These are phyloP conservation scores for Thyridium curvatum DNA, from an alignment of 2,329 filamentous ascomycete species.

Conservation along the genomic window DNA sequence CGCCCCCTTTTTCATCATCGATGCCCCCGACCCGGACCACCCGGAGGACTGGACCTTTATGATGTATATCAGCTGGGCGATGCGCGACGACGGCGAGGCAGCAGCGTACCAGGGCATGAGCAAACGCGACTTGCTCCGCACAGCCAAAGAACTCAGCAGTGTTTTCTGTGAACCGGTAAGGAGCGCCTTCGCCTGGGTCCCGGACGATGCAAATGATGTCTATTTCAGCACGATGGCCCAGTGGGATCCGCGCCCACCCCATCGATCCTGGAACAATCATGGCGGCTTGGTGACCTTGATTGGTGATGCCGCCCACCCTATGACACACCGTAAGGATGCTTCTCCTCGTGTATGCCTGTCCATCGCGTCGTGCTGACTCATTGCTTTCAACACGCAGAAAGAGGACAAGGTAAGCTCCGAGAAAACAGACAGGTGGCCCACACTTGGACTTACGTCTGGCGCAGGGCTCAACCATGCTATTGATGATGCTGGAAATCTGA, in stretches of 20 bases:
- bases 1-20: conserved; percentile 37
- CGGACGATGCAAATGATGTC: conserved; percentile 17
- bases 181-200: conserved; percentile 26
- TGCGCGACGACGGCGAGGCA: conserved; percentile 30
- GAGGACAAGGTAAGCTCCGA: too few species aligned
- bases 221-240: conserved; percentile 15
- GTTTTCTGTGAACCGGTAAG: conserved; percentile 36
- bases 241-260: neutral
- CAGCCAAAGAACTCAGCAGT: conserved; percentile 30
- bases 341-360: too few species aligned
- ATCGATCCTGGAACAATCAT: neutral
- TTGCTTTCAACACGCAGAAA: too few species aligned
- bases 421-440: too few species aligned
- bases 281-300: neutral
- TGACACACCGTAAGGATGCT: neutral
- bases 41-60: conserved; percentile 37
- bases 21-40: conserved; percentile 25
- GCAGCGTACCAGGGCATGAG: conserved; percentile 22
- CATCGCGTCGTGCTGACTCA: too few species aligned
- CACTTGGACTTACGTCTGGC: conserved; percentile 1
- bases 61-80: conserved; percentile 40
- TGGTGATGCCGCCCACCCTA: neutral
- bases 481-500: conserved; percentile 32
- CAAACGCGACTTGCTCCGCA: conserved; percentile 26
- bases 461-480: conserved; percentile 38